These are phyloP conservation scores for Bathelium albidoporum DNA, from an alignment of 495 filamentous ascomycete species.

Conservation along the genomic window DNA sequence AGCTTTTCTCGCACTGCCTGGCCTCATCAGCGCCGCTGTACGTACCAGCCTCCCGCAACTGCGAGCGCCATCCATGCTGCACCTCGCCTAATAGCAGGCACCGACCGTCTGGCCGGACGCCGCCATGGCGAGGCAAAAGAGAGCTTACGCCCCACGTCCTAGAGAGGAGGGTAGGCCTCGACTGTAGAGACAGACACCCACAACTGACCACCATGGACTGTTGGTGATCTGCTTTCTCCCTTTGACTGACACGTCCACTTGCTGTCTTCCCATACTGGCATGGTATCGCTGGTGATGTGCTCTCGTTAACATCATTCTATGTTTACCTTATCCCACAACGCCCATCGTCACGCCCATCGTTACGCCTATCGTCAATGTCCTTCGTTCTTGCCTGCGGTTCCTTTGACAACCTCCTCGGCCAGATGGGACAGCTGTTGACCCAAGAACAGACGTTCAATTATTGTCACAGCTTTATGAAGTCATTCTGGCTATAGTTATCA, in stretches of 20 bases:
- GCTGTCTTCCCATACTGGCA: background rate
- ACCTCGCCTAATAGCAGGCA: background rate
- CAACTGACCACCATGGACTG: background rate
- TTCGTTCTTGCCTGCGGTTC: background rate
- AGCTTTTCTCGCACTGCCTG: background rate
- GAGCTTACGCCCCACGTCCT: background rate
- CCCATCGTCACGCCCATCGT: background rate
- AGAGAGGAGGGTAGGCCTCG: background rate
- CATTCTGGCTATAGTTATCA: background rate
- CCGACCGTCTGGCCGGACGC: background rate
- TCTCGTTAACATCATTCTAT: background rate
- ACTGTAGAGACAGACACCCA: background rate
- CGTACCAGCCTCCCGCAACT: background rate
- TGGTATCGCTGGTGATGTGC: background rate
- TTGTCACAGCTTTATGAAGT: background rate
- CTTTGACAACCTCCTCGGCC: background rate
- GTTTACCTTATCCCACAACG: background rate
- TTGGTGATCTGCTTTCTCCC: constrained; percentile 2
- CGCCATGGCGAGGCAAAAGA: background rate
- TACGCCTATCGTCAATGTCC: background rate
- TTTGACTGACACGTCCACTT: constrained; percentile 1
- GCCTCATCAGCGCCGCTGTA: background rate
- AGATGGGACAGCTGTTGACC: background rate
- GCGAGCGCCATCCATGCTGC: background rate
- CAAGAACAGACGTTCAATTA: background rate